phyloP scores from a whole-genome alignment of 306 rosid genomes.

The apple (Malus domestica) region DNA sequence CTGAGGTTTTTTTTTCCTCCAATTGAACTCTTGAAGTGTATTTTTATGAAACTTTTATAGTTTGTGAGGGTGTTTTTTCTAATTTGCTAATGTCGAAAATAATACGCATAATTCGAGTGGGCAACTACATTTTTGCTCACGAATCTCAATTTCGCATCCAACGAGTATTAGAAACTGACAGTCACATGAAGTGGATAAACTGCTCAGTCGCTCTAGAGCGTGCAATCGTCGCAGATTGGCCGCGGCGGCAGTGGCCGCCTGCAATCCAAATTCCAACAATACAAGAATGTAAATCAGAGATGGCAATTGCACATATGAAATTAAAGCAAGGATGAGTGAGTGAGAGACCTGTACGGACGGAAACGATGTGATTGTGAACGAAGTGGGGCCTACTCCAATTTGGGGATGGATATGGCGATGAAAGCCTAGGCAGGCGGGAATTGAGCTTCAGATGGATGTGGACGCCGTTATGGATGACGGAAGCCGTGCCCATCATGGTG shows the following conservation, averaged over 20 bases:
- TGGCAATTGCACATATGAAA: not conserved
- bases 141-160: not conserved
- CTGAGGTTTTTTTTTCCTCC: too few relatives aligned
- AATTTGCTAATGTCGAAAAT: not conserved
- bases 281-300: not conserved
- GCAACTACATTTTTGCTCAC: not conserved
- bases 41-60: too few relatives aligned
- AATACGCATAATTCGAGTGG: not conserved
- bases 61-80: too few relatives aligned
- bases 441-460: constrained; percentile 31
- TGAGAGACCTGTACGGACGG: constrained; percentile 35
- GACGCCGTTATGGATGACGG: constrained; percentile 39
- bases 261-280: constrained; percentile 14
- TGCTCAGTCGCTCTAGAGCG: constrained; percentile 44
- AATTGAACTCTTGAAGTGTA: too few relatives aligned
- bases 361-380: constrained; percentile 19
- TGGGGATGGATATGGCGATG: constrained; percentile 25
- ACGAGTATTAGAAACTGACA: not conserved
- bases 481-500: constrained; percentile 52
- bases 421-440: constrained; percentile 16
- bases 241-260: constrained; percentile 16
- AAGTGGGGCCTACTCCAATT: constrained; percentile 22
- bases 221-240: constrained; percentile 26
- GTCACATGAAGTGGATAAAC: constrained; percentile 48
- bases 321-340: not conserved